Percentiles rank a stretch among this genome's conserved stretches.
Conservation (phyloP, 192 early-diverging fungal genomes). For the Coemansia sp. region DNA sequence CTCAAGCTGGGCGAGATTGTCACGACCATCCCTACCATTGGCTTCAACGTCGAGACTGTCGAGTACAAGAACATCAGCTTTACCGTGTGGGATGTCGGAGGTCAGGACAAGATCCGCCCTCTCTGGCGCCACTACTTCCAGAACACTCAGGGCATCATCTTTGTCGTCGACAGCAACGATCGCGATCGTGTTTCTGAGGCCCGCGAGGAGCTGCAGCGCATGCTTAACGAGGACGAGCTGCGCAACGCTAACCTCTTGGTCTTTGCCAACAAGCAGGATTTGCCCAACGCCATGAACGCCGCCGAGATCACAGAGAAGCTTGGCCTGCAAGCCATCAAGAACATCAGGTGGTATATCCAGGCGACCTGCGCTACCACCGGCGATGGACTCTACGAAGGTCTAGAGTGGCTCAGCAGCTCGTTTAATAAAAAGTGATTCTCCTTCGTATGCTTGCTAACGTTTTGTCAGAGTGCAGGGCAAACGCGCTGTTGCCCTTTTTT, state of each 20-base stretch:
- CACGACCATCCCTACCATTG: constrained; percentile 98
- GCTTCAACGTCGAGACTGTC: constrained; percentile 98
- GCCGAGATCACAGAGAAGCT: constrained; percentile 95
- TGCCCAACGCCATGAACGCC: constrained; percentile 94
- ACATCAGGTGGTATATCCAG: constrained; percentile 94
- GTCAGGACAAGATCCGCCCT: constrained; percentile 98
- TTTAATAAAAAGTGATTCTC: constrained; percentile 24
- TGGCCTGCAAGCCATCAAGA: constrained; percentile 79
- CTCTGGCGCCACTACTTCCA: constrained; percentile 99
- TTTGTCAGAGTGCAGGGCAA: constrained; percentile 1
- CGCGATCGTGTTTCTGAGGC: constrained; percentile 93
- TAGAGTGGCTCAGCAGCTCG: constrained; percentile 89
- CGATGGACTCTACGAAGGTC: constrained; percentile 97
- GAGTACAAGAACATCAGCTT: constrained; percentile 99
- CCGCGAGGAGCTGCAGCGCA: constrained; percentile 91
- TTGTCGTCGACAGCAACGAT: constrained; percentile 97
- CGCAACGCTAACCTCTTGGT: constrained; percentile 89
- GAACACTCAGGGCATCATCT: constrained; percentile 96
- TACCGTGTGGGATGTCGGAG: constrained; percentile 99
- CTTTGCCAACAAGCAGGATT: constrained; percentile 99
- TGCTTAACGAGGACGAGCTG: constrained; percentile 96
- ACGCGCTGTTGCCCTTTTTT: neutral
- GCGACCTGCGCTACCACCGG: constrained; percentile 90
- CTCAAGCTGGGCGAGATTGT: constrained; percentile 99
- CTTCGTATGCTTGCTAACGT: neutral